A percentile compares a stretch with the other conserved stretches of the same genome.
phyloP scores from a whole-genome alignment of 2,329 filamentous ascomycete species.

The Gremmenia infestans region DNA sequence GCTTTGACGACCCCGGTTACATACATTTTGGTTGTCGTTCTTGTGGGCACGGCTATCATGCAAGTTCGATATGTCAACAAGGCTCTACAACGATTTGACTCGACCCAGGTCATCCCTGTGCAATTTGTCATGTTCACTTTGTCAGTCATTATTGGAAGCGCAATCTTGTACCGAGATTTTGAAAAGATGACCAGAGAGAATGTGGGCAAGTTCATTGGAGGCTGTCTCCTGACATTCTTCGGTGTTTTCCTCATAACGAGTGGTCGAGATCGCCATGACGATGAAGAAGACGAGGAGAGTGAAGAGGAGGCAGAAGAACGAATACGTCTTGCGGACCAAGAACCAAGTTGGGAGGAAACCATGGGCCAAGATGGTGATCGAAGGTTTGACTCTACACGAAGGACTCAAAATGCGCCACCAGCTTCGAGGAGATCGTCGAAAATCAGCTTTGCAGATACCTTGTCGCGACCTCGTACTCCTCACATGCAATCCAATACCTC shows the following conservation, averaged over 20 bases:
- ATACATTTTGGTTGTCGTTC: constrained; percentile 74
- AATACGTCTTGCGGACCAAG: constrained; percentile 54
- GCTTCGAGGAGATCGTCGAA: constrained; percentile 24
- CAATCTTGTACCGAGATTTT: constrained; percentile 90
- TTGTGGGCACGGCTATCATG: constrained; percentile 84
- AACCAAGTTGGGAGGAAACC: constrained; percentile 23
- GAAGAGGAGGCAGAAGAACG: constrained; percentile 61
- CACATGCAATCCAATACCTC: constrained; percentile 21
- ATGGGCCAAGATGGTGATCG: constrained; percentile 6
- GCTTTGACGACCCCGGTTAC: constrained; percentile 89
- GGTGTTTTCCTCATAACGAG: constrained; percentile 98
- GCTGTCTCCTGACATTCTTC: constrained; percentile 87
- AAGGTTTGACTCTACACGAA: constrained; percentile 9
- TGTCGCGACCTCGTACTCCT: constrained; percentile 20
- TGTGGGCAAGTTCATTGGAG: constrained; percentile 80
- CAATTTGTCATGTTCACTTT: constrained; percentile 97
- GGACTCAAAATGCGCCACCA: constrained; percentile 11
- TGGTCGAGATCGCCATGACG: constrained; percentile 57
- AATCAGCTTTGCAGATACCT: constrained; percentile 24
- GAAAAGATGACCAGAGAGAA: constrained; percentile 71
- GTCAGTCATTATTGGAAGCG: constrained; percentile 90
- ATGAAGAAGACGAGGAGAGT: constrained; percentile 54
- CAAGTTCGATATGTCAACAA: constrained; percentile 96
- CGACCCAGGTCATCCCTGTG: constrained; percentile 94
- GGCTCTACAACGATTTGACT: constrained; percentile 86